Conservation (phyloP, 768 basidiomycete species). For the Trametes punicea region DNA sequence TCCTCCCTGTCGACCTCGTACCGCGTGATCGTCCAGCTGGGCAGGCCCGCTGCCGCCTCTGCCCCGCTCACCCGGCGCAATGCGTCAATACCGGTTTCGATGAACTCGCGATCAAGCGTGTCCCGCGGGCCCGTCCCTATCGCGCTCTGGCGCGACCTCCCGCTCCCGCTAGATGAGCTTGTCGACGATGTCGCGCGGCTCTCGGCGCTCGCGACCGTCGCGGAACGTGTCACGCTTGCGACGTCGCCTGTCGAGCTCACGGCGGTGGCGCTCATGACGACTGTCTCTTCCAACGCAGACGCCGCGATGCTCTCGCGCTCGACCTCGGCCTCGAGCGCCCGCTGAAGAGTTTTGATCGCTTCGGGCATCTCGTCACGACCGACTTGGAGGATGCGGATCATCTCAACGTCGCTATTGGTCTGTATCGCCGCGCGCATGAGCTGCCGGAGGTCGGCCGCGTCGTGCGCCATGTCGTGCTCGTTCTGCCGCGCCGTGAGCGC, state of each 20-base stretch:
- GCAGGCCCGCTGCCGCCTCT: conserved; percentile 35
- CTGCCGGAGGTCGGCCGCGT: conserved; percentile 52
- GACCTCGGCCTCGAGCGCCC: conserved; percentile 53
- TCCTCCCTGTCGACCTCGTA: conserved; percentile 73
- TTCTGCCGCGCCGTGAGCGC: conserved; percentile 38
- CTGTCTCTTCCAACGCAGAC: conserved; percentile 11
- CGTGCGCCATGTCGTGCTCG: conserved; percentile 45
- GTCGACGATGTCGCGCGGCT: conserved; percentile 6
- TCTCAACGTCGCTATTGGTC: conserved; percentile 57
- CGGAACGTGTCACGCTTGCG: conserved; percentile 1
- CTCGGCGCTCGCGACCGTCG: conserved; percentile 9
- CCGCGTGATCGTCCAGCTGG: conserved; percentile 77
- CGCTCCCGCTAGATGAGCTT: conserved; percentile 1
- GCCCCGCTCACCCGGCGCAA: conserved; percentile 55
- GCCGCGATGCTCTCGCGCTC: conserved; percentile 25
- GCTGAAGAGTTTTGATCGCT: conserved; percentile 75
- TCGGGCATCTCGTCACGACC: conserved; percentile 71
- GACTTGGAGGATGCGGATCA: conserved; percentile 61
- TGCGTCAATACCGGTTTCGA: conserved; percentile 71
- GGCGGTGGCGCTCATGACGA: background rate
- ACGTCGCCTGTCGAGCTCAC: background rate
- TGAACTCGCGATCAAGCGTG: conserved; percentile 65
- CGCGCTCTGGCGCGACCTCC: background rate
- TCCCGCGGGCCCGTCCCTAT: conserved; percentile 30
- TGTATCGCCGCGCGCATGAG: conserved; percentile 58